phyloP scores from a whole-genome alignment of 495 filamentous ascomycete genomes.

The Aspergillus carlsbadensis region DNA sequence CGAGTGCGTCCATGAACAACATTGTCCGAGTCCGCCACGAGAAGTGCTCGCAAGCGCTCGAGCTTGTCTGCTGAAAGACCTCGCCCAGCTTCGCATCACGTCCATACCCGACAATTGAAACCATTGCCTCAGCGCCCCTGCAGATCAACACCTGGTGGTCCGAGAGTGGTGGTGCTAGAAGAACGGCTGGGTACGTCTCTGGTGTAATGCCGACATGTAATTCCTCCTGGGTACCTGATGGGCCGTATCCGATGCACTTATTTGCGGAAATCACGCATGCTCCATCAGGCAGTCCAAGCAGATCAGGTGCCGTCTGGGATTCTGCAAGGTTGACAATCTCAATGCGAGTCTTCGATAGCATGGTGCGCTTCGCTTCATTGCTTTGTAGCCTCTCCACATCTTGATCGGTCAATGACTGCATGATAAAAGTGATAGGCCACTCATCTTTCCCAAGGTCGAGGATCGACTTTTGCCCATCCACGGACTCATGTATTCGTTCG shows the following conservation, averaged over 20 bases:
- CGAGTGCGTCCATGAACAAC: conserved; percentile 4
- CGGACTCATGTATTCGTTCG: neutral
- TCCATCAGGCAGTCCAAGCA: neutral
- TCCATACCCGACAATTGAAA: neutral
- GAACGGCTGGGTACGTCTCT: neutral
- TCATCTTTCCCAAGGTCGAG: neutral
- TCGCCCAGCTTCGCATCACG: neutral
- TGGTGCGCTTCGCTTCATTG: neutral
- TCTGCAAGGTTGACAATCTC: neutral
- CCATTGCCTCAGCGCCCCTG: conserved; percentile 2
- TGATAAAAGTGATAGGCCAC: neutral
- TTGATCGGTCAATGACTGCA: neutral
- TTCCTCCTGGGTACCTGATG: conserved; percentile 1
- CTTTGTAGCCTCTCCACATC: neutral
- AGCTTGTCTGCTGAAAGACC: neutral
- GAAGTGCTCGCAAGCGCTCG: neutral
- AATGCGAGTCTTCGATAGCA: neutral
- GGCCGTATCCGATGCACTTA: conserved; percentile 1
- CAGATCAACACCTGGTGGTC: conserved; percentile 2
- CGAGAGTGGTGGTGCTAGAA: conserved; percentile 1
- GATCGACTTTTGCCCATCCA: neutral
- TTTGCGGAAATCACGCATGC: conserved; percentile 3
- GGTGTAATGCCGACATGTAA: neutral
- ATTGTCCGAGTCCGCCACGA: neutral
- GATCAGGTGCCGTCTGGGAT: neutral